These are phyloP conservation scores for Chaetomium cochliodes DNA, from an alignment of 495 filamentous ascomycete species.

Conservation along the genomic window DNA sequence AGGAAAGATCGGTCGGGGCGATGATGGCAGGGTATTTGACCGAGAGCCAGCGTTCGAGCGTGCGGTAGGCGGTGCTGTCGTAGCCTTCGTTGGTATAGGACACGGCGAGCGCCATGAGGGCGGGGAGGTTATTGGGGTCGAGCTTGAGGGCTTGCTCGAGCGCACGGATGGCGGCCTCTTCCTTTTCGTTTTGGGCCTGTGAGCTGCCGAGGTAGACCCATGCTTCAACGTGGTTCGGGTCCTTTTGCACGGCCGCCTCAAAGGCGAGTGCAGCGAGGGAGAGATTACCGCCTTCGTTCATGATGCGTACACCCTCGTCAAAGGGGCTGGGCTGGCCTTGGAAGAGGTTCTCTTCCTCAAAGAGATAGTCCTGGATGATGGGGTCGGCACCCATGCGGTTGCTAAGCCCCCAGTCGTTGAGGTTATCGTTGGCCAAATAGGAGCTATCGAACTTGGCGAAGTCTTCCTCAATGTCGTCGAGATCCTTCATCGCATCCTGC, in stretches of 20 bases:
- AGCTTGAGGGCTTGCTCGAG: constrained; percentile 87
- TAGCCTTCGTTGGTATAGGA: constrained; percentile 99
- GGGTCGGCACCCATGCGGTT: constrained; percentile 60
- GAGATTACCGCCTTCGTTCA: constrained; percentile 88
- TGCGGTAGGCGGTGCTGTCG: constrained; percentile 93
- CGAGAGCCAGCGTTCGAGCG: constrained; percentile 92
- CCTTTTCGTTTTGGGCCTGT: constrained; percentile 98
- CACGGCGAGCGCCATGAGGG: constrained; percentile 92
- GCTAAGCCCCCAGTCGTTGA: constrained; percentile 54
- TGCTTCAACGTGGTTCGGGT: constrained; percentile 81
- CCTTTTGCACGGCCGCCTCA: constrained; percentile 89
- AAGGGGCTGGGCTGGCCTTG: constrained; percentile 73
- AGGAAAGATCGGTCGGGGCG: constrained; percentile 62
- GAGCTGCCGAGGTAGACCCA: constrained; percentile 89
- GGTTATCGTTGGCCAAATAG: constrained; percentile 66
- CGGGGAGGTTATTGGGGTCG: constrained; percentile 79
- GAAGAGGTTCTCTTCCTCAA: constrained; percentile 91
- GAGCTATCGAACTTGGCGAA: constrained; percentile 66
- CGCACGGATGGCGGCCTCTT: constrained; percentile 95
- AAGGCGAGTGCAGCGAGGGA: constrained; percentile 95
- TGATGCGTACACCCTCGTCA: constrained; percentile 84
- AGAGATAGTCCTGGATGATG: constrained; percentile 82
- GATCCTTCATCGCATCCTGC: constrained; percentile 64
- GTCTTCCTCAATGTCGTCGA: constrained; percentile 61
- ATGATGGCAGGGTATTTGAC: constrained; percentile 86